Conservation (phyloP, 2,329 filamentous ascomycete genomes). For the Alternaria sp. region DNA sequence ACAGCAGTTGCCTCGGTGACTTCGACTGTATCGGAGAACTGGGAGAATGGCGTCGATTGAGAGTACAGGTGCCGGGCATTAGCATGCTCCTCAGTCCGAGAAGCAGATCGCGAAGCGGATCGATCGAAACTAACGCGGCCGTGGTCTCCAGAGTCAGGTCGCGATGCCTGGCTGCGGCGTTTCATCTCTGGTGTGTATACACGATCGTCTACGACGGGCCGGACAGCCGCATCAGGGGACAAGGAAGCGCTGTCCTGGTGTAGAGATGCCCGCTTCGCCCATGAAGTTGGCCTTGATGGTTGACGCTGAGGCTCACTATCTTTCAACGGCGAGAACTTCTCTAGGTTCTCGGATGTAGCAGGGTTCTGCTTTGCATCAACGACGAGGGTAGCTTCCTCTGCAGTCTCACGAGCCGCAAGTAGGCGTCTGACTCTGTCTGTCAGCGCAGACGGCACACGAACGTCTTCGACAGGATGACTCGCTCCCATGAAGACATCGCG, state of each 20-base stretch:
- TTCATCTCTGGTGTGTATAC: conserved; percentile 40
- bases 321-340: conserved; percentile 23
- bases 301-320: conserved; percentile 25
- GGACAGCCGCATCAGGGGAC: conserved; percentile 33
- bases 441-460: conserved; percentile 32
- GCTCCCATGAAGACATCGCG: conserved; percentile 25
- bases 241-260: conserved; percentile 43
- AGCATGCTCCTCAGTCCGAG: conserved; percentile 50
- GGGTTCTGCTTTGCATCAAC: conserved; percentile 16
- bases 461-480: conserved; percentile 26
- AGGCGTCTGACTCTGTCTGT: conserved; percentile 38
- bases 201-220: conserved; percentile 34
- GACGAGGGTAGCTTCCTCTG: conserved; percentile 17
- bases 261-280: conserved; percentile 38
- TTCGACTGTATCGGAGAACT: conserved; percentile 62
- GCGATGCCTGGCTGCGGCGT: conserved; percentile 44
- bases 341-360: conserved; percentile 21
- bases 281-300: conserved; percentile 37
- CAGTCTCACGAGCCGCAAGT: conserved; percentile 29
- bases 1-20: conserved; percentile 69
- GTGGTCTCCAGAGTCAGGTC: conserved; percentile 41
- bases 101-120: conserved; percentile 48
- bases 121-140: conserved; percentile 50
- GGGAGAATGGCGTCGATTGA: conserved; percentile 59
- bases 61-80: conserved; percentile 57